Evolutionary conservation across 2,329 filamentous ascomycete genomes (phyloP), one percentile per base, ranked within the genome.

Genomic region (Fusarium liriodendri): DNA sequence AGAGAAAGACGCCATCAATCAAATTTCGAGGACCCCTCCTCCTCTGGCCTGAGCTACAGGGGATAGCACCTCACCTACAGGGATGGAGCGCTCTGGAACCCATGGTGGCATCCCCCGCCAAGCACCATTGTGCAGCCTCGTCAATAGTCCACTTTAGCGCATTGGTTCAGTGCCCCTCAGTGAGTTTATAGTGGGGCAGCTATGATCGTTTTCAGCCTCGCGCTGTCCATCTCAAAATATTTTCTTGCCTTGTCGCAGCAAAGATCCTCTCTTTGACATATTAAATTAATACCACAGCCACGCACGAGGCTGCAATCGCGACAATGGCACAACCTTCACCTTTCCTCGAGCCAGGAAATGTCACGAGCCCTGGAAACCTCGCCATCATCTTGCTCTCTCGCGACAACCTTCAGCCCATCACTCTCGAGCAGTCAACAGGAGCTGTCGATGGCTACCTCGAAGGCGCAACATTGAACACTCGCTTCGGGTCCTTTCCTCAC

Each of bases 401-500:
- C 83, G 95, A 98, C 83, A 92, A 93, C 71, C 91, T 95, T 72
- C 88, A 95, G 42, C 95, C 96, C 9, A 87, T 95, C 29, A 91
- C 94, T 70, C 89, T 95, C 32, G 87, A 89, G 72, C 85, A 89
- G 33, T 87, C 88, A 25, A 87, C 89, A 40, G 90, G 90, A 62
- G 88, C 89, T 47, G 87, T 92, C 72, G 89, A 92, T 79, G 93
- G 93, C 68, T 95, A 95, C 78, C 89, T 89, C 33, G 93, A 95
- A 80, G 93, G 93, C 38, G 92, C 91, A 55, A 93, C 95, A 3
- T 90, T 95, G 63, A 98, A 98, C 84, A 99, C 96, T 2, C 92
- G 95, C 52, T 99, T 98, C 79, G 97, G 97, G 58, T 98, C 95
- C 0, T 96, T 95, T 70, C 94, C 94, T 0, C 94, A 96, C 80